Evolutionary conservation across 768 basidiomycete species (phyloP), one percentile per base, ranked within the genome.

Genomic region (Vararia minispora): DNA sequence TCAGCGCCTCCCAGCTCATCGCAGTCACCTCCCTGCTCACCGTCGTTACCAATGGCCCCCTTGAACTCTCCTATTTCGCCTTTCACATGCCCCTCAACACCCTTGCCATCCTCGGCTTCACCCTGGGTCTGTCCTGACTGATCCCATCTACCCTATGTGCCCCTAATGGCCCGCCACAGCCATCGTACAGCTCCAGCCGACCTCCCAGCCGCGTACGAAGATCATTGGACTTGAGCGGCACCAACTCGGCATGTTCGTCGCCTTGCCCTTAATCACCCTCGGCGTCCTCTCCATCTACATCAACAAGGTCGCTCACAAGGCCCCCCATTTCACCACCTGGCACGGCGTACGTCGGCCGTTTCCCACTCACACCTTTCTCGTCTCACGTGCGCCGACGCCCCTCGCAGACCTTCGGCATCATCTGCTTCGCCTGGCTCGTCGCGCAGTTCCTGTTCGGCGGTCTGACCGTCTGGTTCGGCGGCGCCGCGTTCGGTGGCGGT

Each of bases 391-490:
- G 6, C 14, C 6, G 12, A 17, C 21, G 23, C 24, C 18, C 33
- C 17, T 21, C 23, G 2, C 48, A 84, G 79, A 70, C 59, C 29
- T 65, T 86, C 38, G 88, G 86, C 0, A 56, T 81, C n/a, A 53
- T 74, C 26, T 59, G 67, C n/a, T 54, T 80, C 31, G 44, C 55
- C 8, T 84, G 80, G 81, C 58, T 87, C 29, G 18, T 75, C 12
- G 39, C 69, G 23, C 85, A 89, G 50, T 58, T 72, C 6, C 40
- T 64, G 7, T 13, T 87, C 0, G 87, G 87, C 5, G 82, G 66
- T 3, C 76, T 72, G n/a, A 83, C 79, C 35, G 81, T 86, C 12
- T 87, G 85, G 85, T 76, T 68, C 43, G 66, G 61, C 6, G 86
- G 86, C 9, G 65, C 64, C 12, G 63, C 65, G 0, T 82, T 88